phyloP scores from a whole-genome alignment of 352 stramenopile species.

The Thraustotheca clavata region DNA sequence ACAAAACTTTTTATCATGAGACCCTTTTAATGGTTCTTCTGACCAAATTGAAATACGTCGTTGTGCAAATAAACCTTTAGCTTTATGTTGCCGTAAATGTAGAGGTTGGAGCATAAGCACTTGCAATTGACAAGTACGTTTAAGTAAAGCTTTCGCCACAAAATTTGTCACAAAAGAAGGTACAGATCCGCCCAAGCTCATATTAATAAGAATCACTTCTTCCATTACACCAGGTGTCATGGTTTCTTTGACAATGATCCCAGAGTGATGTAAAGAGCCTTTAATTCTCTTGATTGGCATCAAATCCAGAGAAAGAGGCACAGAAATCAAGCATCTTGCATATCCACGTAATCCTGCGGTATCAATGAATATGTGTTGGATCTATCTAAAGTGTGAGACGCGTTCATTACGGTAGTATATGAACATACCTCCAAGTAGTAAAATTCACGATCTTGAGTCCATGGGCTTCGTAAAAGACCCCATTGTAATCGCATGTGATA shows the following conservation, averaged over 20 bases:
- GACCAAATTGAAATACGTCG: background rate
- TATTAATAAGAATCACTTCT: slow-evolving; percentile 1
- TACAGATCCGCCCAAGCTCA: background rate
- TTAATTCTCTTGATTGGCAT: background rate
- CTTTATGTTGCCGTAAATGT: no score
- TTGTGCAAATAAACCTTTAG: no score
- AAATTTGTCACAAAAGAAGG: slow-evolving; percentile 4
- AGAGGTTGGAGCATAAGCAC: background rate
- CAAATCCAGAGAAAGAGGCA: slow-evolving; percentile 3
- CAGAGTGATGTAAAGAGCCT: slow-evolving; percentile 1
- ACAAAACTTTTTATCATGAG: background rate
- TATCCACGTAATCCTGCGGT: background rate
- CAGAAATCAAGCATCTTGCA: slow-evolving; percentile 11
- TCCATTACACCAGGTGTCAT: background rate
- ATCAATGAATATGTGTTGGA: slow-evolving; percentile 6
- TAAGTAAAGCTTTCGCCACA: background rate
- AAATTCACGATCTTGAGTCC: slow-evolving; percentile 17
- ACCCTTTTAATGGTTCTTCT: background rate
- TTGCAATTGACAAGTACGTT: background rate
- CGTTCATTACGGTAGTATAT: background rate
- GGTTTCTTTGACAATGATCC: slow-evolving; percentile 9
- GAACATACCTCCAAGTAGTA: slow-evolving; percentile 15
- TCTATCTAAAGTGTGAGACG: background rate
- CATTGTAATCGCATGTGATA: slow-evolving; percentile 1
- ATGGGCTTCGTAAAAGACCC: background rate